Base-by-base conservation (phyloP, 352 stramenopile genomes). In the Phytopythium kandeliae region DNA sequence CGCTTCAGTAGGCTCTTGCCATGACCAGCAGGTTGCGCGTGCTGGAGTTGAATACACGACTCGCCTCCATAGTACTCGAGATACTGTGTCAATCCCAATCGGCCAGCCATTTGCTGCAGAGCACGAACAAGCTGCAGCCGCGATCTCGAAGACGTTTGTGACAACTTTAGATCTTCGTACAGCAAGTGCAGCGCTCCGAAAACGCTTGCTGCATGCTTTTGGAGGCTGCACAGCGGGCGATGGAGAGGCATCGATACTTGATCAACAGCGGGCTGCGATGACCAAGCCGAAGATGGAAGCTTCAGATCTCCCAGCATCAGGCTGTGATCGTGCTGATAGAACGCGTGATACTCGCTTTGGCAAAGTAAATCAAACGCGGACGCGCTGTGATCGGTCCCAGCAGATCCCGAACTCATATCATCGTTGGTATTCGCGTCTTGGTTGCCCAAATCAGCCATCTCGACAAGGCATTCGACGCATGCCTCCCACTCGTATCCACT, bases 131-230 rank as follows among this genome's bases (percentile, higher is more conserved):
- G 38, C 30, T 64, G 54, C n/a, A 75, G 59, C 17, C 63, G 62
- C 19, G 62, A 51, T 17, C 55, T 34, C 21, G 50, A 63, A 3
- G 65, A 69, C 9, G 41, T 56, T 30, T 63, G 57, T 11, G 79
- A 88, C 16, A 91, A 54, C 45, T 77, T 84, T 0, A 78, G 46
- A 30, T 92, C 79, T 77, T 92, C 79, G 36, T 85, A 67, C 5
- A 89, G 50, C 26, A 91, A 63, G 35, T 92, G 82, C 26, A 92
- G 55, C 0, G 62, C 74, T 1, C 55, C 54, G 66, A 87, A 78
- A n/a, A 85, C 61, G 15, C 0, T 46, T 13, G 40, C 24, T 33
- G 24, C 13, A 21, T 46, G 40, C 15, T 46, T 24, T 33, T 46
- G 40, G 22, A 46, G 13, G 26, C 21, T 7, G 4, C 24, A 2